These are phyloP conservation scores for Arthrobotrys pseudoclavata DNA, from an alignment of 2,329 filamentous ascomycete species.

Conservation along the genomic window DNA sequence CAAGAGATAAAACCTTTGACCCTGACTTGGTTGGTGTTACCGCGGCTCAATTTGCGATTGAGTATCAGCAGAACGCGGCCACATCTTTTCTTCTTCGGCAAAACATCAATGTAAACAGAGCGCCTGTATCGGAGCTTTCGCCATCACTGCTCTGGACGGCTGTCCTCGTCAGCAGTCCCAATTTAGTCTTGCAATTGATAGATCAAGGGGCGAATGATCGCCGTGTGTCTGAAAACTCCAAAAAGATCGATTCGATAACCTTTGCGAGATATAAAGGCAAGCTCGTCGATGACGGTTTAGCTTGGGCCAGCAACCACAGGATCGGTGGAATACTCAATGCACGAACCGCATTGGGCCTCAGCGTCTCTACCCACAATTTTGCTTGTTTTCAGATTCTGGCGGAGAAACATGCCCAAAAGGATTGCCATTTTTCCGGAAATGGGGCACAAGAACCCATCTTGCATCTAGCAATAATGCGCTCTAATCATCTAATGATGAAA, in stretches of 20 bases:
- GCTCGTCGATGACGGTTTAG: not conserved
- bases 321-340: not conserved
- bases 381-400: slow-evolving; percentile 2
- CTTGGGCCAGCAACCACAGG: not conserved
- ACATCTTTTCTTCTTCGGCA: slow-evolving; percentile 20
- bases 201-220: not conserved
- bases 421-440: not conserved
- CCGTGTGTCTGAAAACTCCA: not conserved
- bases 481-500: slow-evolving; percentile 3
- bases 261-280: not conserved
- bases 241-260: not conserved
- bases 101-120: slow-evolving; percentile 13
- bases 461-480: not conserved
- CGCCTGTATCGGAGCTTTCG: slow-evolving; percentile 23
- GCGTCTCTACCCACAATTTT: not conserved
- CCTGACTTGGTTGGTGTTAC: slow-evolving; percentile 18
- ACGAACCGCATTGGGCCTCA: not conserved
- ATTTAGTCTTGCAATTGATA: slow-evolving; percentile 2
- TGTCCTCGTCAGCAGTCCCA: not conserved
- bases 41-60: slow-evolving; percentile 28
- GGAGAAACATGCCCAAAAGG: not conserved
- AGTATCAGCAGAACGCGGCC: slow-evolving; percentile 13
- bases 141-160: slow-evolving; percentile 33
- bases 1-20: not conserved
- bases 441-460: not conserved